Conservation (phyloP, 1,139 yeast genomes). For the Ashbya aceris region DNA sequence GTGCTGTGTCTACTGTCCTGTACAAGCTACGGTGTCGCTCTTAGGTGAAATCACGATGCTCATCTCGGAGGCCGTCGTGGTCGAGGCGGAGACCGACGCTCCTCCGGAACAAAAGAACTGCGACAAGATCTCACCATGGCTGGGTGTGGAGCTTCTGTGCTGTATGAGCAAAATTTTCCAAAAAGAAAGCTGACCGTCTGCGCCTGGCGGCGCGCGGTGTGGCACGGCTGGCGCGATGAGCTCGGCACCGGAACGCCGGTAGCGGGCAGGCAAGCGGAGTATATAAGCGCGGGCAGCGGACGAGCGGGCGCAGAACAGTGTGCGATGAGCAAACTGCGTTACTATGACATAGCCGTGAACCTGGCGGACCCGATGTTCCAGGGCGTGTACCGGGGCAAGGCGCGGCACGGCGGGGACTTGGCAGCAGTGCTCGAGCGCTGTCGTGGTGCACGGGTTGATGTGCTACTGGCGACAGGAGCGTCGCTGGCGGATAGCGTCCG, state of each 20-base stretch:
- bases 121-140: neutral
- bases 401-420: conserved; percentile 60
- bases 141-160: neutral
- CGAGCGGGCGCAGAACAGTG: neutral
- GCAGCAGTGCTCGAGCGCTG: conserved; percentile 61
- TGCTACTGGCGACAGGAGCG: conserved; percentile 78
- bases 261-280: neutral
- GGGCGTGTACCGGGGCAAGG: conserved; percentile 66
- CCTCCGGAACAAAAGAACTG: conserved; percentile 1
- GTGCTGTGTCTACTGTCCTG: neutral
- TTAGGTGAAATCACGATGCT: conserved; percentile 3
- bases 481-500: conserved; percentile 52
- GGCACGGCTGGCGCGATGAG: neutral
- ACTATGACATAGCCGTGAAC: conserved; percentile 58
- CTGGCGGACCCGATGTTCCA: conserved; percentile 82
- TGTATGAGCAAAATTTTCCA: neutral
- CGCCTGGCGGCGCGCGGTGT: neutral
- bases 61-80: conserved; percentile 4
- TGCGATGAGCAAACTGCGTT: conserved; percentile 5
- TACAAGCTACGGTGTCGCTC: conserved; percentile 1
- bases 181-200: neutral
- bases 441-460: conserved; percentile 49
- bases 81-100: conserved; percentile 1
- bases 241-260: neutral
- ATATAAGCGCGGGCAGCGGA: neutral